phyloP scores from a whole-genome alignment of 352 stramenopile species.

The Pythium insidiosum region DNA sequence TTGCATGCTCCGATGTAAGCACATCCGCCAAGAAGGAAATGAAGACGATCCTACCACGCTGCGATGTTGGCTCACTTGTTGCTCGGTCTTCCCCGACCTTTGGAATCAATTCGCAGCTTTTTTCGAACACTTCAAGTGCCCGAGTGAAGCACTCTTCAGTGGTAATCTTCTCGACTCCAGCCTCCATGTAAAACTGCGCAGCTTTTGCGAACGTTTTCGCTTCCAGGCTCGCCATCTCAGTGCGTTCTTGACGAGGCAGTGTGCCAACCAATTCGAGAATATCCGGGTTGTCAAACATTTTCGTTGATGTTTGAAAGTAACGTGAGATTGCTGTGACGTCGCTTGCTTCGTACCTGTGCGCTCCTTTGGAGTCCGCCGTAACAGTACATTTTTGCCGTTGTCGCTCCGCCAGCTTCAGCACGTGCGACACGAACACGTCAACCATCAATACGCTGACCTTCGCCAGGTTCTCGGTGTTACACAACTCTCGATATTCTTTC shows the following conservation, averaged over 20 bases:
- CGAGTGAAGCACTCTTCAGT: conserved; percentile 51
- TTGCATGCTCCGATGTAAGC: conserved; percentile 28
- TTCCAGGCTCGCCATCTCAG: conserved; percentile 53
- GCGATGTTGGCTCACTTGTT: conserved; percentile 20
- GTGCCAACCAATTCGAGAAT: conserved; percentile 61
- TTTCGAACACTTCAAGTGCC: conserved; percentile 52
- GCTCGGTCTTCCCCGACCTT: conserved; percentile 10
- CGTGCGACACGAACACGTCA: conserved; percentile 72
- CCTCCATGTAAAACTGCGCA: conserved; percentile 49
- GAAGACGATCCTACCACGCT: conserved; percentile 41
- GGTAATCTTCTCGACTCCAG: conserved; percentile 22
- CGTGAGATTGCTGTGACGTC: conserved; percentile 22
- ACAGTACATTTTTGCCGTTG: conserved; percentile 31
- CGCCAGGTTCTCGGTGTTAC: conserved; percentile 49
- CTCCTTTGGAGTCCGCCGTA: too few relatives aligned
- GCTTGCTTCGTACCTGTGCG: background rate
- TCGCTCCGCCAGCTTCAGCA: conserved; percentile 63
- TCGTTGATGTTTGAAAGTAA: conserved; percentile 70
- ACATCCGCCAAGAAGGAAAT: conserved; percentile 68
- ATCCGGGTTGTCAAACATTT: conserved; percentile 80
- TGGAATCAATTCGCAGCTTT: background rate
- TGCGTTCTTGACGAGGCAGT: conserved; percentile 26
- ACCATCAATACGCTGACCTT: conserved; percentile 77
- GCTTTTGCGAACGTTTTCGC: conserved; percentile 58
- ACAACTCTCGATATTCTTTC: conserved; percentile 69